Base-by-base conservation (phyloP, 306 rosid genomes). In the Ochetophila trinervis region DNA sequence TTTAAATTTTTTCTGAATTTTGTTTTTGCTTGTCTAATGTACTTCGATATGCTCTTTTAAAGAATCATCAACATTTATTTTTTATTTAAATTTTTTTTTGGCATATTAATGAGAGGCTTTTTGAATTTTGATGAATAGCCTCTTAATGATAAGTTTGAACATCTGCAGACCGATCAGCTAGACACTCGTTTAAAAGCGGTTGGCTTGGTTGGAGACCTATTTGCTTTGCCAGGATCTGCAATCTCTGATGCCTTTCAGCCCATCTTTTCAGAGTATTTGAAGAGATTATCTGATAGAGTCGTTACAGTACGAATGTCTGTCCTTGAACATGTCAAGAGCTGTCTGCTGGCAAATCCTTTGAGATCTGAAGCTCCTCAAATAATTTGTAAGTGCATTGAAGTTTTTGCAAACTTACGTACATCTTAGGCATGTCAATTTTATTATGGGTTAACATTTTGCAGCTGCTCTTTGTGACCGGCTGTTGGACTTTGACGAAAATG, bases 401-500 rank as follows among this genome's bases (percentile, higher is more conserved):
- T 30, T 50, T 27, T 18, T 57, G 55, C 6, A 40, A 62, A 44
- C 67, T 18, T 37, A 14, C 49, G 17, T 23, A 6, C 60, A 9
- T 61, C 13, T 34, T 37, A 59, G 13, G 50, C 47, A 3, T 65
- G 49, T 82, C 86, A 75, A 87, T 68, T 69, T 44, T 23, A 35
- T 67, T 65, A 23, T 84, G 73, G 47, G 50, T 64, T 75, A 80
- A 74, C 45, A 67, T 70, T 56, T 74, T 72, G 63, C 71, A 94
- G 99, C 91, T 78, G 85, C 99, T 66, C 96, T 94, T 61, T 85
- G 87, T 79, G 99, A 94, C 63, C 97, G 99, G 61, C 82, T 94
- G 57, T 73, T 90, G 90, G 99, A 94, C 87, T 90, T 83, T 9
- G 97, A 94, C 75, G 99, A 94, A 80, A 83, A 74, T 83, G 87